Evolutionary conservation across 495 filamentous ascomycete species (phyloP).

Genomic region (Apiosordaria backusii): DNA sequence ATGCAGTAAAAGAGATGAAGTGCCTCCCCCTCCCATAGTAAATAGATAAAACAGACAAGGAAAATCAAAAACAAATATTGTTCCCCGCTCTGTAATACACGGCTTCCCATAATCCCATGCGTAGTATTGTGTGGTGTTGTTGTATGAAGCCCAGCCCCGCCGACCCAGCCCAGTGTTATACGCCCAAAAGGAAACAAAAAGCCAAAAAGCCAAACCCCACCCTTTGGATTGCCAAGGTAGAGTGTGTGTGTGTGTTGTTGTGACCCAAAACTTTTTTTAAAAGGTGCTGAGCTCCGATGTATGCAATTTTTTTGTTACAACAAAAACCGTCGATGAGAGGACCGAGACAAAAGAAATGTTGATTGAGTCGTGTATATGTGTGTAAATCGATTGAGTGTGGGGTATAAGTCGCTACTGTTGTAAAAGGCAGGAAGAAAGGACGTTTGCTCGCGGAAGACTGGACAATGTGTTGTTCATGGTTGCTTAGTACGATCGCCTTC

Average conservation of each 20-base stretch:
- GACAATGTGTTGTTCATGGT: conserved; percentile 9
- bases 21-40: not conserved
- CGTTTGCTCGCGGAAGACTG: conserved; percentile 20
- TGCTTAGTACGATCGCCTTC: conserved; percentile 46
- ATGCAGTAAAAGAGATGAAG: not conserved
- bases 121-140: not conserved
- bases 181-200: conserved; percentile 31
- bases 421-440: conserved; percentile 3
- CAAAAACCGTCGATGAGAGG: conserved; percentile 26
- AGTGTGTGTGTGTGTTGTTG: conserved; percentile 10
- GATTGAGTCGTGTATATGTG: conserved; percentile 27
- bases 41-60: not conserved
- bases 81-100: not conserved
- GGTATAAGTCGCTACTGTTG: conserved; percentile 30
- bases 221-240: conserved; percentile 23
- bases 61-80: not conserved
- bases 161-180: conserved; percentile 14
- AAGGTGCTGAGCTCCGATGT: conserved; percentile 52
- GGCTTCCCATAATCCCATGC: not conserved
- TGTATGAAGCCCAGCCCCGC: conserved; percentile 3
- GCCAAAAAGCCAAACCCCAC: conserved; percentile 27
- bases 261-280: conserved; percentile 40
- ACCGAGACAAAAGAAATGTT: conserved; percentile 33
- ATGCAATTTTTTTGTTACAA: conserved; percentile 51
- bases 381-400: conserved; percentile 33